These are phyloP conservation scores for Botrytis aclada DNA, from an alignment of 2,329 filamentous ascomycete species.

Conservation along the genomic window DNA sequence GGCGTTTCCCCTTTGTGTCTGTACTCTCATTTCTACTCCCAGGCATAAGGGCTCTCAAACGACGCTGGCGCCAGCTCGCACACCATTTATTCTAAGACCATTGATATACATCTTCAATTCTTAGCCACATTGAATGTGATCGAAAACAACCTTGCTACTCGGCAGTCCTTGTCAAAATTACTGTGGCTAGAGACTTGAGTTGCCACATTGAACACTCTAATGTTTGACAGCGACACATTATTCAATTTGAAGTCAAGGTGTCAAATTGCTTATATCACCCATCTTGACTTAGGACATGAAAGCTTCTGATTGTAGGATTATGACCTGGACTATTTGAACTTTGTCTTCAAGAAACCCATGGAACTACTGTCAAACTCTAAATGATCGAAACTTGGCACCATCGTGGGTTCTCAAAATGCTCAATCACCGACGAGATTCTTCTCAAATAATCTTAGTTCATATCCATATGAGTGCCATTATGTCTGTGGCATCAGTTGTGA, in stretches of 20 bases:
- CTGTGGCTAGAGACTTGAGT: neutral
- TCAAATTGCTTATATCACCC: neutral
- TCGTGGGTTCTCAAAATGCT: neutral
- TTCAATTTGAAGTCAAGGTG: neutral
- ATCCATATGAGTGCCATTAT: too few relatives aligned
- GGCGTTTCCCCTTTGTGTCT: neutral
- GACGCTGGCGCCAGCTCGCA: neutral
- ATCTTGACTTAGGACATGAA: neutral
- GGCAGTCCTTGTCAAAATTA: neutral
- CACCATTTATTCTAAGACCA: neutral
- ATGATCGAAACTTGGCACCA: neutral
- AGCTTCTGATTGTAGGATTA: neutral
- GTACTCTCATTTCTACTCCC: neutral
- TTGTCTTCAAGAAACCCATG: neutral
- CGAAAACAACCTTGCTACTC: neutral
- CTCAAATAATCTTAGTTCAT: too few relatives aligned
- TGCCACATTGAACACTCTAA: neutral
- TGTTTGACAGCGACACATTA: neutral
- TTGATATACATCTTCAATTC: neutral
- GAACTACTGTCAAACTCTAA: neutral
- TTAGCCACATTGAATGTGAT: neutral
- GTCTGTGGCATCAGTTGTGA: neutral
- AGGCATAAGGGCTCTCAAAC: neutral
- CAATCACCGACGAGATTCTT: neutral
- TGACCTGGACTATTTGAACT: neutral